A percentile compares a stretch with the other conserved stretches of the same genome.
phyloP scores from a whole-genome alignment of 1,139 yeast genomes.

The Protomyces arabidopsidicola region DNA sequence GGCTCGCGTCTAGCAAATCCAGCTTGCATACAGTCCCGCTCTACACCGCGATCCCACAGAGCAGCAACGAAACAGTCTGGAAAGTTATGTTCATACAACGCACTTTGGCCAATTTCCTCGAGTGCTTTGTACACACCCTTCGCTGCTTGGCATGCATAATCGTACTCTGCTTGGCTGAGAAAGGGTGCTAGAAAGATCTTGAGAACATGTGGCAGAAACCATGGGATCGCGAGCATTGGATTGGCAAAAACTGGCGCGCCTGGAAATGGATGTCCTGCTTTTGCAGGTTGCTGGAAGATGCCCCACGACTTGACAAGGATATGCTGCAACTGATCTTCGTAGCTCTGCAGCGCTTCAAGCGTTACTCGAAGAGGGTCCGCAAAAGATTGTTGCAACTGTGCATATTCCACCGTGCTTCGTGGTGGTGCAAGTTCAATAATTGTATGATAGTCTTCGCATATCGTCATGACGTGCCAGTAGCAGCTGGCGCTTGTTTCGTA shows the following conservation, averaged over 20 bases:
- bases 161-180: slow-evolving; percentile 6
- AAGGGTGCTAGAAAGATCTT: slow-evolving; percentile 23
- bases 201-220: slow-evolving; percentile 16
- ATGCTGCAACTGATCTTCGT: slow-evolving; percentile 1
- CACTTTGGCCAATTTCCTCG: slow-evolving; percentile 7
- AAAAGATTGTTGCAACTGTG: not conserved
- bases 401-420: not conserved
- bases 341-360: slow-evolving; percentile 3
- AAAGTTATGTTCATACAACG: slow-evolving; percentile 8
- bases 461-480: slow-evolving; percentile 21
- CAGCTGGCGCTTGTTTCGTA: slow-evolving; percentile 16
- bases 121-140: slow-evolving; percentile 16
- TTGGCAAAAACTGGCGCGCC: slow-evolving; percentile 12
- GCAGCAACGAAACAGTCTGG: slow-evolving; percentile 22
- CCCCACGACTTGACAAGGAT: not conserved
- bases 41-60: slow-evolving; percentile 15
- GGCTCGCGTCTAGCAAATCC: slow-evolving; percentile 1
- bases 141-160: slow-evolving; percentile 6
- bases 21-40: slow-evolving; percentile 1
- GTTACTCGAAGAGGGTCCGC: slow-evolving; percentile 5
- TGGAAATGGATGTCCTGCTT: slow-evolving; percentile 14
- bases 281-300: slow-evolving; percentile 6
- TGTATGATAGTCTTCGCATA: slow-evolving; percentile 14
- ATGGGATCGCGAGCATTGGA: slow-evolving; percentile 13
- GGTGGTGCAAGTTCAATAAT: slow-evolving; percentile 2